phyloP scores from a whole-genome alignment of 805 yeast species.

The Zygosaccharomyces kombuchaensis region DNA sequence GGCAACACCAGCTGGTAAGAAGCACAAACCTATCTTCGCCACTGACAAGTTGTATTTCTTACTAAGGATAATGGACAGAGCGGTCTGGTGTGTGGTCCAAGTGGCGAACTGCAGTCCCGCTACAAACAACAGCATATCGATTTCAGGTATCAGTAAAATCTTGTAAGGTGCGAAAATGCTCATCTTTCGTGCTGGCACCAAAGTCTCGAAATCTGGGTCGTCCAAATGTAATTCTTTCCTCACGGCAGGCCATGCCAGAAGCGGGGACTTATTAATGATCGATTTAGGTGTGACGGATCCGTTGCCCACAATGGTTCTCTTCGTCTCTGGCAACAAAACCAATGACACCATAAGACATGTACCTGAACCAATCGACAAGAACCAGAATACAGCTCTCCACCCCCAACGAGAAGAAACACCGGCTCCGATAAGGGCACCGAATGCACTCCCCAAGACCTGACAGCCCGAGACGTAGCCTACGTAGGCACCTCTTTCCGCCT shows the following conservation, averaged over 20 bases:
- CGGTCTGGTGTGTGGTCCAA: conserved; percentile 68
- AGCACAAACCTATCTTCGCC: conserved; percentile 63
- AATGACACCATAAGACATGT: conserved; percentile 35
- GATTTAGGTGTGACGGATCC: conserved; percentile 55
- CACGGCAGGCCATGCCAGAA: conserved; percentile 31
- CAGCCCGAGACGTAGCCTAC: conserved; percentile 64
- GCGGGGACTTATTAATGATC: conserved; percentile 43
- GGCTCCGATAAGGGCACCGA: conserved; percentile 70
- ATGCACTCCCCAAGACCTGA: conserved; percentile 66
- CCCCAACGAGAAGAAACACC: conserved; percentile 41
- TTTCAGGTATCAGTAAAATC: conserved; percentile 42
- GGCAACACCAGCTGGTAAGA: conserved; percentile 69
- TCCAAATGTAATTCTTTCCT: conserved; percentile 27
- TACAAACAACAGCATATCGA: conserved; percentile 49
- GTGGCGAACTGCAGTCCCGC: conserved; percentile 59
- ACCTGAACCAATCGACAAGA: conserved; percentile 63
- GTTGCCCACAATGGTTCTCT: conserved; percentile 67
- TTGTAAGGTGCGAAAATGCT: conserved; percentile 40
- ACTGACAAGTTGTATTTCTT: conserved; percentile 47
- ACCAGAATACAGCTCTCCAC: conserved; percentile 82
- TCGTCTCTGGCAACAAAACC: conserved; percentile 67
- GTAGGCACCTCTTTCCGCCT: conserved; percentile 63
- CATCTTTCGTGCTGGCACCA: conserved; percentile 23
- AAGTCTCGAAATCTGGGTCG: conserved; percentile 32
- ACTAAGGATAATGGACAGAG: conserved; percentile 54